Conservation (phyloP, 148 eudicot genomes). For the Silene conica region DNA sequence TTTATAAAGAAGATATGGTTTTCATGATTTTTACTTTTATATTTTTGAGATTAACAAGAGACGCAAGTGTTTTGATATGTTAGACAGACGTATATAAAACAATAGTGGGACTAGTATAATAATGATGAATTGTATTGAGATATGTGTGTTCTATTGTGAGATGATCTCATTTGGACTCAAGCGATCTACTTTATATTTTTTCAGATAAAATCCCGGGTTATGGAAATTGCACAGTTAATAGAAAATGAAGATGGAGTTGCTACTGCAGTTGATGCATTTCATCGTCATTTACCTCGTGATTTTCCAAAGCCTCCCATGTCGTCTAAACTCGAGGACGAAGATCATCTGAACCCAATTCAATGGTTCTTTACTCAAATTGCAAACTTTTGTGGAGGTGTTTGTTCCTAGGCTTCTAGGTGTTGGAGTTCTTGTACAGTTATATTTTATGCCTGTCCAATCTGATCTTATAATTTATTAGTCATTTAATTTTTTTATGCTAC, state of each 20-base stretch:
- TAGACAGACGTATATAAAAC: too few relatives aligned
- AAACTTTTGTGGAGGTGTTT: slow-evolving; percentile 48
- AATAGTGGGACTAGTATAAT: too few relatives aligned
- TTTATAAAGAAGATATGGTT: too few relatives aligned
- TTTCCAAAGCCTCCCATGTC: slow-evolving; percentile 40
- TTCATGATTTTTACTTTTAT: too few relatives aligned
- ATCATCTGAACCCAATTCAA: slow-evolving; percentile 49
- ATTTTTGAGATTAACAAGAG: too few relatives aligned
- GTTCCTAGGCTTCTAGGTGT: slow-evolving; percentile 35
- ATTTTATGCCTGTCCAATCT: not conserved
- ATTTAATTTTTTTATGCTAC: slow-evolving; percentile 10
- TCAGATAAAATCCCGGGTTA: slow-evolving; percentile 74
- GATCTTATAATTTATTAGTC: slow-evolving; percentile 3
- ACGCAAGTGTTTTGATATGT: too few relatives aligned
- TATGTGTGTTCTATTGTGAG: not conserved
- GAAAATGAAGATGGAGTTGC: slow-evolving; percentile 92
- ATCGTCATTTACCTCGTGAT: slow-evolving; percentile 67
- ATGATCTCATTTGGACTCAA: not conserved
- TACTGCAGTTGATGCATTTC: slow-evolving; percentile 87
- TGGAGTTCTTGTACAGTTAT: slow-evolving; percentile 12
- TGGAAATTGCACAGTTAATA: slow-evolving; percentile 65
- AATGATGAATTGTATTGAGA: not conserved
- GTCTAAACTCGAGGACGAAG: slow-evolving; percentile 31
- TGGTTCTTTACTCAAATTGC: slow-evolving; percentile 74
- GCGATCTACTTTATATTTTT: not conserved